These are phyloP conservation scores for Dichotomopilus funicola DNA, from an alignment of 2,329 filamentous ascomycete genomes.

Conservation along the genomic window DNA sequence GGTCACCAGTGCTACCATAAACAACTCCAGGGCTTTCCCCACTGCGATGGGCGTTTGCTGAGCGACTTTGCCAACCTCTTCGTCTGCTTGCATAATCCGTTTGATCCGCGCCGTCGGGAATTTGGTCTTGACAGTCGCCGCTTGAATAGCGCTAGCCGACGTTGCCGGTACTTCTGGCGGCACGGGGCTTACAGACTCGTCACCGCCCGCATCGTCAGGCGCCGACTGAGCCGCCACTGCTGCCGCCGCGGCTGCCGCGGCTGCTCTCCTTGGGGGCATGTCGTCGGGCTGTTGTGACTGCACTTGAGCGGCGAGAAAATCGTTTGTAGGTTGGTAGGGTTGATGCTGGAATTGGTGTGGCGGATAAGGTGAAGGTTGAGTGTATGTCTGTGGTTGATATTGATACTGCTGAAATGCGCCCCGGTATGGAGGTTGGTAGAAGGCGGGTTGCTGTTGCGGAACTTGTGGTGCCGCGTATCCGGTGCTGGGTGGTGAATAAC, in stretches of 20 bases:
- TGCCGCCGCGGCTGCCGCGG: slow-evolving; percentile 27
- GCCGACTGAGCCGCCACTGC: slow-evolving; percentile 3
- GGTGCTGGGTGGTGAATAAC: slow-evolving; percentile 6
- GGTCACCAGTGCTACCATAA: slow-evolving; percentile 91
- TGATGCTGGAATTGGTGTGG: neutral
- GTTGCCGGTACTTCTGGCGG: neutral
- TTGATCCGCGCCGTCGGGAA: slow-evolving; percentile 98
- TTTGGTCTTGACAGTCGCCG: slow-evolving; percentile 80
- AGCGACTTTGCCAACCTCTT: slow-evolving; percentile 96
- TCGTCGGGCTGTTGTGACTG: slow-evolving; percentile 8
- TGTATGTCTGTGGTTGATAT: slow-evolving; percentile 14
- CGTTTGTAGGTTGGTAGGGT: slow-evolving; percentile 26
- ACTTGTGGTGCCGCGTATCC: slow-evolving; percentile 15
- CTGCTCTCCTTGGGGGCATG: slow-evolving; percentile 14
- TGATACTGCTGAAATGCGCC: slow-evolving; percentile 8
- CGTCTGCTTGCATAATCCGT: slow-evolving; percentile 98
- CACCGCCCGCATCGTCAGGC: neutral
- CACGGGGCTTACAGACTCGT: slow-evolving; percentile 15
- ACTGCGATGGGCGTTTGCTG: slow-evolving; percentile 96
- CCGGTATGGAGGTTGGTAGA: slow-evolving; percentile 9
- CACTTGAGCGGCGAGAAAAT: slow-evolving; percentile 21
- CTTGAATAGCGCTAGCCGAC: slow-evolving; percentile 37
- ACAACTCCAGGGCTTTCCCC: slow-evolving; percentile 90
- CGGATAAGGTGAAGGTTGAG: neutral
- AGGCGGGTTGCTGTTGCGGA: slow-evolving; percentile 5